A percentile compares a stretch with the other conserved stretches of the same genome.
phyloP scores from a whole-genome alignment of 148 eudicot genomes.

The Suaeda aralocaspica region DNA sequence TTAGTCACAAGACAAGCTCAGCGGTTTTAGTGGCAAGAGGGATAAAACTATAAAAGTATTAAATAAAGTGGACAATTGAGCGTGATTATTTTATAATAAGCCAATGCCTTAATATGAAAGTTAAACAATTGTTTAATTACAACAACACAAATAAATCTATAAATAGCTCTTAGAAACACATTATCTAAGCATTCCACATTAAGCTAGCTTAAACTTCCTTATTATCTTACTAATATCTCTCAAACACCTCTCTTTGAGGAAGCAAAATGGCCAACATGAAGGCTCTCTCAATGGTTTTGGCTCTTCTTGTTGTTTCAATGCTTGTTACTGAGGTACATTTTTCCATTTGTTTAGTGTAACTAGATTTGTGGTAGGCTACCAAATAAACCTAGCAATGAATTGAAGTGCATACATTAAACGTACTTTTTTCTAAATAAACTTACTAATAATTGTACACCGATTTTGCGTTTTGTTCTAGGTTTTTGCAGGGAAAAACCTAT shows the following conservation, averaged over 20 bases:
- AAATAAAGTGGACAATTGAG: too few species aligned
- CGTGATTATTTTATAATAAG: too few species aligned
- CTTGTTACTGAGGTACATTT: slow-evolving; percentile 25
- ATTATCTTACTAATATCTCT: background rate
- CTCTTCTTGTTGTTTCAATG: slow-evolving; percentile 24
- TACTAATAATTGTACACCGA: too few species aligned
- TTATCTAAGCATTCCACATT: background rate
- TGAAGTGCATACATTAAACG: too few species aligned
- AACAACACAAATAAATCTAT: background rate
- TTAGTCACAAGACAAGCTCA: too few species aligned
- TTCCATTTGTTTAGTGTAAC: background rate
- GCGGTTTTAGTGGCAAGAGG: too few species aligned
- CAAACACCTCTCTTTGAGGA: background rate
- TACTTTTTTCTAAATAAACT: background rate
- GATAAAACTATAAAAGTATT: too few species aligned
- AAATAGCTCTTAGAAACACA: slow-evolving; percentile 5
- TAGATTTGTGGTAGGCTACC: too few species aligned
- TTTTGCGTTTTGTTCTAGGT: background rate
- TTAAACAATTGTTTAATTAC: too few species aligned
- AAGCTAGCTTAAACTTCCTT: background rate
- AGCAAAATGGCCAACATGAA: slow-evolving; percentile 22
- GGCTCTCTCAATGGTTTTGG: slow-evolving; percentile 21
- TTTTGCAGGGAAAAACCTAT: slow-evolving; percentile 11
- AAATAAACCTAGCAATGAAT: too few species aligned
- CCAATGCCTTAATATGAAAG: too few species aligned